Conservation (phyloP, 352 stramenopile species). For the Globisporangium megalacanthum region DNA sequence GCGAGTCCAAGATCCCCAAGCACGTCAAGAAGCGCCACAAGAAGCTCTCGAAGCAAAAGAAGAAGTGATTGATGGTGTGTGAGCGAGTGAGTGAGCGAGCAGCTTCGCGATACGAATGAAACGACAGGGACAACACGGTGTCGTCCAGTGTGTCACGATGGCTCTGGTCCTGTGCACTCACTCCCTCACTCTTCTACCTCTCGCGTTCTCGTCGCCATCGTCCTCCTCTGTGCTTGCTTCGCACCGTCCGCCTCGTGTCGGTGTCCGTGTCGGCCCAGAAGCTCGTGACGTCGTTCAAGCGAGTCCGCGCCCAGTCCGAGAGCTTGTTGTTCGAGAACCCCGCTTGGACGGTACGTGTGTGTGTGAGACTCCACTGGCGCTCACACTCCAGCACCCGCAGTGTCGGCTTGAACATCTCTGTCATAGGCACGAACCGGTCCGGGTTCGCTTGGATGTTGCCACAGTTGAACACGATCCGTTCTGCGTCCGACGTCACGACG, state of each 20-base stretch:
- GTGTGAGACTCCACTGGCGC: slow-evolving; percentile 24
- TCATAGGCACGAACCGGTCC: slow-evolving; percentile 36
- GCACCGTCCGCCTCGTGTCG: no score
- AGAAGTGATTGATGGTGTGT: slow-evolving; percentile 32
- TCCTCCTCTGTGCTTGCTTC: no score
- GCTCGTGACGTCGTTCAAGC: slow-evolving; percentile 18
- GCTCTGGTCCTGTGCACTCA: no score
- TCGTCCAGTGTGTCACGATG: no score
- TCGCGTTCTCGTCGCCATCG: no score
- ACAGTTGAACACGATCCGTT: slow-evolving; percentile 53
- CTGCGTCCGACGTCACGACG: slow-evolving; percentile 2
- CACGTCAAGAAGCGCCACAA: slow-evolving; percentile 98
- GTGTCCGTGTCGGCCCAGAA: slow-evolving; percentile 19
- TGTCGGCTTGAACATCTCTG: slow-evolving; percentile 25
- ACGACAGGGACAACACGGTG: no score
- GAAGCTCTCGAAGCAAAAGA: slow-evolving; percentile 92
- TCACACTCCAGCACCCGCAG: slow-evolving; percentile 24
- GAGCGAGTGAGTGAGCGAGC: no score
- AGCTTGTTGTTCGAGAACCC: slow-evolving; percentile 41
- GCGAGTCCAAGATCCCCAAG: slow-evolving; percentile 98
- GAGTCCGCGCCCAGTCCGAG: slow-evolving; percentile 34
- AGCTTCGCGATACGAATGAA: no score
- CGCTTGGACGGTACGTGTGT: slow-evolving; percentile 38
- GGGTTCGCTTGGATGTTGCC: slow-evolving; percentile 54
- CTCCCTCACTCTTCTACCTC: no score